Percentiles rank a stretch among this genome's conserved stretches.
Evolutionary conservation across 2,329 filamentous ascomycete genomes (phyloP).

Genomic region (Scortechinia acanthostroma): DNA sequence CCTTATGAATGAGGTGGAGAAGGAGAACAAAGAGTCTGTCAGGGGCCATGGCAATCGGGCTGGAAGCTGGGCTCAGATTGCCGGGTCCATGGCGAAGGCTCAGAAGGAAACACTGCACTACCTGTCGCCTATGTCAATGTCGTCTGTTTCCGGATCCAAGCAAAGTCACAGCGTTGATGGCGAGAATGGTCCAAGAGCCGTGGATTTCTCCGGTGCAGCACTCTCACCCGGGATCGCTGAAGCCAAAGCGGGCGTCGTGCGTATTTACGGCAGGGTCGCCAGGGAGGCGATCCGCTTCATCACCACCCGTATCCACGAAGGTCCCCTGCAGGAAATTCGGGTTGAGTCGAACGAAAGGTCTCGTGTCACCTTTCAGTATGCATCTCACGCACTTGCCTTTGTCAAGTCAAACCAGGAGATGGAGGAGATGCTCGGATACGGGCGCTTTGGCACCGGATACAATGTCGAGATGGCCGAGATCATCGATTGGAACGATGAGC

Average conservation of each 20-base stretch:
- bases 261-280: constrained; percentile 12
- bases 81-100: not conserved
- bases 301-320: constrained; percentile 24
- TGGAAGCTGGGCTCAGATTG: not conserved
- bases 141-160: not conserved
- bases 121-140: not conserved
- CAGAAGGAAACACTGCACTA: not conserved
- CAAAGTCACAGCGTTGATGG: not conserved
- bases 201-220: too few species aligned
- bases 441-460: not conserved
- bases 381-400: constrained; percentile 21
- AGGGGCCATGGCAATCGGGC: not conserved
- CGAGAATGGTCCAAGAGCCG: too few species aligned
- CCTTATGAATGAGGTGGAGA: not conserved
- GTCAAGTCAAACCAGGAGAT: constrained; percentile 17
- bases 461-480: not conserved
- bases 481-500: not conserved
- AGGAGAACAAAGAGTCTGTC: not conserved
- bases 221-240: constrained; percentile 16
- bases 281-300: constrained; percentile 16
- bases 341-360: constrained; percentile 17
- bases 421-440: constrained; percentile 6
- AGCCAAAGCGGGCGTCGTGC: not conserved
- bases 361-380: constrained; percentile 25
- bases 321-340: constrained; percentile 25